Base-by-base conservation (phyloP, 805 yeast genomes). In the Yarrowia osloensis region DNA sequence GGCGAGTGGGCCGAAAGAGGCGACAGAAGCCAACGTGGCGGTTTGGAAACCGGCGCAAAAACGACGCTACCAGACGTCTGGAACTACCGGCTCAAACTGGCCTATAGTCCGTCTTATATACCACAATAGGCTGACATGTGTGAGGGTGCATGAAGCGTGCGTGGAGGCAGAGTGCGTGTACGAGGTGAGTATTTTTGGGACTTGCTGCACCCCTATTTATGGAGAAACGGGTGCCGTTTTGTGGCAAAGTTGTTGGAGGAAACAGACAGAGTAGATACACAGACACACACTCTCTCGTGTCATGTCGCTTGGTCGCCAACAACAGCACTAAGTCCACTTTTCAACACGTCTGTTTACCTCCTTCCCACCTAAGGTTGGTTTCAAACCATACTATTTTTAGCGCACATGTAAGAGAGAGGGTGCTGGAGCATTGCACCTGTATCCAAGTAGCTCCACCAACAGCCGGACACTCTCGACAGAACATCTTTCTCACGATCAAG, bases 361-460 rank as follows among this genome's bases (percentile, higher is more conserved):
- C 35, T 63, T 29, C 61, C 59, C 37, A 28, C 33, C 65, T 21
- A 24, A 26, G 37, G 62, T 46, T 62, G 42, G 59, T 28, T 52
- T 49, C 61, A 37, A 46, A 46, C 61, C 44, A 49, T 49, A 49
- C 63, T 62, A 44, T 62, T 62, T 62, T 62, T 62, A 44, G 61
- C 50, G 49, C 19, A 22, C 29, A 21, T 22, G 17, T 15, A 6
- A 11, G 17, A 40, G 46, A 40, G 46, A 40, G 24, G 2, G 6
- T 13, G 40, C 15, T n/a, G n/a, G n/a, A n/a, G n/a, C n/a, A n/a
- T n/a, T 11, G 39, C 17, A n/a, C 22, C 22, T 37, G 42, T 37
- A 37, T 37, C 22, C n/a, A 37, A 15, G 39, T 35, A 40, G 46
- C 26, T 22, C 46, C 44, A n/a, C n/a, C n/a, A n/a, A n/a, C n/a